Conservation (phyloP, 257 asterid species). For the Nemophila menziesii region DNA sequence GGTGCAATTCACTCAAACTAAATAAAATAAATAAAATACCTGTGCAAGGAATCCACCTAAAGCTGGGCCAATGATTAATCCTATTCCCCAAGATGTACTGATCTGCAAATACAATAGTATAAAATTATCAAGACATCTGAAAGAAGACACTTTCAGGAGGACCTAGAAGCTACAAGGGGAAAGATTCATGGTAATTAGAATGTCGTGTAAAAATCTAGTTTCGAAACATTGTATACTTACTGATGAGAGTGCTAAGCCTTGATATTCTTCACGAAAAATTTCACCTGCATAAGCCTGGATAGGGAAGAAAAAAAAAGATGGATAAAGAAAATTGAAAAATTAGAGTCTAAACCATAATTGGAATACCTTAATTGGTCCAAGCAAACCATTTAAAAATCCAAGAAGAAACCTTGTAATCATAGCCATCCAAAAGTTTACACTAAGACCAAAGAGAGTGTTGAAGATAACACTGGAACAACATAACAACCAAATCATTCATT, state of each 20-base stretch:
- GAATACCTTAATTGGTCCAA: slow-evolving; percentile 54
- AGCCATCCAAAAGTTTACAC: slow-evolving; percentile 75
- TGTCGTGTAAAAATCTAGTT: neutral
- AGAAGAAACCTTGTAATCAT: no score
- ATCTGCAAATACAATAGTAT: no score
- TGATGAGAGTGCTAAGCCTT: slow-evolving; percentile 48
- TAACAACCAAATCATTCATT: neutral
- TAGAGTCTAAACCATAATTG: slow-evolving; percentile 30
- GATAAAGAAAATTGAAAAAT: no score
- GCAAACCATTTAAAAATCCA: no score
- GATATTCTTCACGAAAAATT: slow-evolving; percentile 53
- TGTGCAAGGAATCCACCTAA: slow-evolving; percentile 70
- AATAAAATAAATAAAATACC: slow-evolving; percentile 29
- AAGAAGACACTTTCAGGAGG: neutral
- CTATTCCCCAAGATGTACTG: slow-evolving; percentile 70
- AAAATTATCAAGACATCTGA: no score
- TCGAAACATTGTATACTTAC: slow-evolving; percentile 23
- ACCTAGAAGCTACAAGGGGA: neutral
- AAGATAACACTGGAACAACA: slow-evolving; percentile 53
- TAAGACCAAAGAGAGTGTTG: slow-evolving; percentile 72
- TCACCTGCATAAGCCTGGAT: slow-evolving; percentile 70
- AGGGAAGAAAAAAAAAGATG: slow-evolving; percentile 4
- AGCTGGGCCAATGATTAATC: slow-evolving; percentile 66
- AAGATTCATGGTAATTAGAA: no score
- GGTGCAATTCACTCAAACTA: no score